Evolutionary conservation across 2,329 filamentous ascomycete species (phyloP).

Genomic region (Xenosphaeropsis pyriputrescens): DNA sequence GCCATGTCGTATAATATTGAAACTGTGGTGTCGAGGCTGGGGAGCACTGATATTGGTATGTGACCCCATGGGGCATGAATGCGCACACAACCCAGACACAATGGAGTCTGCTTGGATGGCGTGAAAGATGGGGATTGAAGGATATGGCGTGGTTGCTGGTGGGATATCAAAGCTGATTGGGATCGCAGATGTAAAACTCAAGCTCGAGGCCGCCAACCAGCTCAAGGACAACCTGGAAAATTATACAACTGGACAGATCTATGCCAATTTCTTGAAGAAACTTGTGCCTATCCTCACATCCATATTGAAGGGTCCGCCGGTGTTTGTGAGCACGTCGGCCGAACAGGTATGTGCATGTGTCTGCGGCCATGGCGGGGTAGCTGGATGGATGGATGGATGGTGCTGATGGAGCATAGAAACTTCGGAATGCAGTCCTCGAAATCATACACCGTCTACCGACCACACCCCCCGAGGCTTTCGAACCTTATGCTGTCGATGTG

Average conservation of each 20-base stretch:
- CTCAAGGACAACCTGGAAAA: conserved; percentile 86
- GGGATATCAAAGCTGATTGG: conserved; percentile 4
- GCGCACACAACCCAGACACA: not conserved
- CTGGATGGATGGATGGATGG: conserved; percentile 7
- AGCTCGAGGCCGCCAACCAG: conserved; percentile 69
- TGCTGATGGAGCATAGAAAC: conserved; percentile 38
- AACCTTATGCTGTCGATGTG: conserved; percentile 76
- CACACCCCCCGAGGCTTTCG: conserved; percentile 64
- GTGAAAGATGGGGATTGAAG: not conserved
- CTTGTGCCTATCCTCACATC: conserved; percentile 81
- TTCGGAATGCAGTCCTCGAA: conserved; percentile 87
- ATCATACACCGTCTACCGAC: conserved; percentile 78
- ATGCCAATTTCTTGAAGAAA: conserved; percentile 69
- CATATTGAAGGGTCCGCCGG: conserved; percentile 71
- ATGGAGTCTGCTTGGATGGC: not conserved
- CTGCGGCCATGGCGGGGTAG: not conserved
- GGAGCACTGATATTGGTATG: conserved; percentile 29
- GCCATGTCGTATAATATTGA: conserved; percentile 49
- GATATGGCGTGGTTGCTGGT: too few relatives aligned
- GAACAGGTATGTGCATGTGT: conserved; percentile 54
- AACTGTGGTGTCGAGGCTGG: conserved; percentile 46
- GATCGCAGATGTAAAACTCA: conserved; percentile 58
- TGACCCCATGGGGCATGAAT: not conserved
- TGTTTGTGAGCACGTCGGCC: conserved; percentile 78
- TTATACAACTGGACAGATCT: conserved; percentile 66